Conservation (phyloP, 345 rosid genomes). For the Litchi chinensis region DNA sequence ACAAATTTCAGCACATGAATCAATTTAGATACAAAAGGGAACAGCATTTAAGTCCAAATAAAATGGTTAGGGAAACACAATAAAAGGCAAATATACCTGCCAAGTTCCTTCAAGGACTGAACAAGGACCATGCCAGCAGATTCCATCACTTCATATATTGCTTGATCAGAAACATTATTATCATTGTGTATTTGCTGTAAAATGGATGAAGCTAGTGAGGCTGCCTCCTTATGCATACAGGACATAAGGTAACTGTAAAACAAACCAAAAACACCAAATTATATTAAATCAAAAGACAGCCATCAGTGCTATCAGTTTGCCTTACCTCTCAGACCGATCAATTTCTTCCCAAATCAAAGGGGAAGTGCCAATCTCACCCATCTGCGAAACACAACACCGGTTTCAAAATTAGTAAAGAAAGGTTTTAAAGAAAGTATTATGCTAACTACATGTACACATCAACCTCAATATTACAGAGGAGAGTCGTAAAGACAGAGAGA, state of each 20-base stretch:
- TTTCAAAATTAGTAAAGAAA: too few relatives aligned
- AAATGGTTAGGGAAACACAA: too few relatives aligned
- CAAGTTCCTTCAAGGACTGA: constrained; percentile 71
- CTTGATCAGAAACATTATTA: constrained; percentile 19
- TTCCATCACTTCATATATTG: constrained; percentile 46
- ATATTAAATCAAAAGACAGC: neutral
- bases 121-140: constrained; percentile 83
- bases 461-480: too few relatives aligned
- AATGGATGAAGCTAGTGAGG: constrained; percentile 55
- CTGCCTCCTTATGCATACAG: constrained; percentile 78
- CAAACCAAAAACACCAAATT: neutral
- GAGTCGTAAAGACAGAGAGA: too few relatives aligned
- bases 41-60: neutral
- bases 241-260: constrained; percentile 67
- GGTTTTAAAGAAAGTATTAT: too few relatives aligned
- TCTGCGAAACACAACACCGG: neutral
- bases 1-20: neutral
- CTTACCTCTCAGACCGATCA: constrained; percentile 49
- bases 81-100: constrained; percentile 40
- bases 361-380: constrained; percentile 5
- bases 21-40: neutral
- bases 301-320: too few relatives aligned
- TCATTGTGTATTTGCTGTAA: constrained; percentile 33
- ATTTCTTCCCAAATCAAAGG: constrained; percentile 48
- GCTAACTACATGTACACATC: too few relatives aligned